A percentile compares a stretch with the other conserved stretches of the same genome.
phyloP scores from a whole-genome alignment of 164 flowering plant species.

The Vitis amurensis region DNA sequence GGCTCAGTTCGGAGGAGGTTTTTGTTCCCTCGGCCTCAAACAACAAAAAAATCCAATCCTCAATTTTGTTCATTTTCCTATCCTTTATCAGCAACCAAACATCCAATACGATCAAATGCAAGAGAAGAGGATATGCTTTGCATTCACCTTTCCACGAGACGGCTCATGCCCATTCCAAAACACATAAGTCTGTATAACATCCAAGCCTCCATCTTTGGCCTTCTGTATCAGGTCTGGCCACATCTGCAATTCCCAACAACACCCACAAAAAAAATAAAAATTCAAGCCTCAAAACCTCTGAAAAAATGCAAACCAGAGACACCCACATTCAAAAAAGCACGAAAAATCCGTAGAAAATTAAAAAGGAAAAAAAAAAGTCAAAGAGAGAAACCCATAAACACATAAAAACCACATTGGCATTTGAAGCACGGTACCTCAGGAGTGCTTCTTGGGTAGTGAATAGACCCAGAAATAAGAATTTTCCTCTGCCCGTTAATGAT shows the following conservation, averaged over 20 bases:
- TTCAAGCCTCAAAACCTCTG: background rate
- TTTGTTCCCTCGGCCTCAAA: too few relatives aligned
- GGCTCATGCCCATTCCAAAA: constrained; percentile 93
- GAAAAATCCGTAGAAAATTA: background rate
- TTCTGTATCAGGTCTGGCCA: constrained; percentile 83
- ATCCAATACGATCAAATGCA: background rate
- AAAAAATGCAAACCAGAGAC: constrained; percentile 9
- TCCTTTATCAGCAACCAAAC: too few relatives aligned
- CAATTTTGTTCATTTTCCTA: too few relatives aligned
- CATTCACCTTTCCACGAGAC: constrained; percentile 62
- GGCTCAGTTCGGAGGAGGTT: too few relatives aligned
- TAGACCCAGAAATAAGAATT: constrained; percentile 84
- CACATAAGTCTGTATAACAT: constrained; percentile 79
- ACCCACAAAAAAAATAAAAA: background rate
- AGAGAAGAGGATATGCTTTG: background rate
- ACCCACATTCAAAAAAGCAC: background rate
- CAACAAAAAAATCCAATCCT: too few relatives aligned
- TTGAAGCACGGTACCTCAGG: constrained; percentile 61
- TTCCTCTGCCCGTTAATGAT: constrained; percentile 66
- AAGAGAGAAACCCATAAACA: constrained; percentile 7
- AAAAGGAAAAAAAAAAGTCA: background rate
- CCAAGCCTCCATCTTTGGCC: constrained; percentile 86
- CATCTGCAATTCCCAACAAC: constrained; percentile 50
- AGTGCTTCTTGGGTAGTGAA: constrained; percentile 92
- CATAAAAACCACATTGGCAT: constrained; percentile 12